Evolutionary conservation across 2,329 filamentous ascomycete genomes (phyloP), one percentile per base, ranked within the genome.

Genomic region (Fusarium sp.): DNA sequence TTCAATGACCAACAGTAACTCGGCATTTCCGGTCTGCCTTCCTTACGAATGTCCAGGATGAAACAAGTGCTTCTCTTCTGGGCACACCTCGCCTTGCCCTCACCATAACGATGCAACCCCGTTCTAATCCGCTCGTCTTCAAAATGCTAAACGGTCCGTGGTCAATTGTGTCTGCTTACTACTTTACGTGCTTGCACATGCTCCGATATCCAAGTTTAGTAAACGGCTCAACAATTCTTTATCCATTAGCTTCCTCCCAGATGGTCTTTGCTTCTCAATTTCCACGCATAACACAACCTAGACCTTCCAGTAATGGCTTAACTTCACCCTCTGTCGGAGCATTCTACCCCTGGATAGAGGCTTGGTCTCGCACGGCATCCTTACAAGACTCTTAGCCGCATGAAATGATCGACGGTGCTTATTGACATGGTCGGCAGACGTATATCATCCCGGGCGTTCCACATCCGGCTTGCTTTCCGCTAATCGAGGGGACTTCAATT

Each of bases 371-470:
- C 35, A 21, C 25, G 3, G 18, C 25, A 42, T 25, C 39, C n/a
- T 42, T 31, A 46, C 55, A 48, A 10, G 37, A 31, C 33, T 35
- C 19, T 29, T 18, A 33, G 48, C 49, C 12, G 42, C 63, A 51
- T 45, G 11, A 23, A 19, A 35, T 19, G 44, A 68, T 68, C 31
- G 38, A 31, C 42, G 19, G 33, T 11, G n/a, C 39, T 44, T 15
- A 19, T 19, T 9, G 27, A 27, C n/a, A 59, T 62, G 52, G 41
- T 41, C 25, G 41, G 23, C n/a, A 27, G 15, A 27, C 15, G 49
- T 69, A 69, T 69, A 69, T 42, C 51, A 57, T 29, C 21, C 31
- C 15, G 5, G n/a, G 7, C 18, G 58, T 64, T 23, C 51, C 35
- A 39, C 25, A 41, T 23, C 9, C 29, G 19, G 4, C 46, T 31